Conservation (phyloP, 345 rosid species). For the Eucalyptus fibrosa region DNA sequence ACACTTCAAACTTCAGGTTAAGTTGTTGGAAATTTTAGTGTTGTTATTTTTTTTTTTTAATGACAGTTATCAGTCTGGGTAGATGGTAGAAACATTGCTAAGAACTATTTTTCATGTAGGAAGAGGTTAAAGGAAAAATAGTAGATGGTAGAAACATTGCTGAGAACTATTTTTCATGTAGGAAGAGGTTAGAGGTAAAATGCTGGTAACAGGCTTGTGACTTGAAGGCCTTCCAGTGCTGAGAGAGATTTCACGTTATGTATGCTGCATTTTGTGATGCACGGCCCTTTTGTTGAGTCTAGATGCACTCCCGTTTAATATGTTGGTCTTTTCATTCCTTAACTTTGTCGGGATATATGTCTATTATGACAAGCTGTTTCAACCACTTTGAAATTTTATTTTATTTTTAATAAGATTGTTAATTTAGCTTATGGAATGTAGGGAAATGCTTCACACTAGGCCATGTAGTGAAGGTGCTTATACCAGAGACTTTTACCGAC, state of each 20-base stretch:
- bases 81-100: no score
- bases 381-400: not conserved
- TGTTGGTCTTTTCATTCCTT: not conserved
- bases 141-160: no score
- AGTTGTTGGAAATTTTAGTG: not conserved
- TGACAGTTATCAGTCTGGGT: no score
- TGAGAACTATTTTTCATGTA: no score
- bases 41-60: no score
- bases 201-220: no score
- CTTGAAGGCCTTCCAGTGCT: no score
- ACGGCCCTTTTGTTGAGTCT: not conserved
- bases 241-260: no score
- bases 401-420: not conserved
- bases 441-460: conserved; percentile 57
- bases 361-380: not conserved
- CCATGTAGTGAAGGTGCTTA: conserved; percentile 46
- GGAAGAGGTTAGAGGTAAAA: no score
- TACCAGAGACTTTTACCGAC: conserved; percentile 41
- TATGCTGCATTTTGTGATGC: not conserved
- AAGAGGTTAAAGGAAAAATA: no score
- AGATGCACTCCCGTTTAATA: not conserved
- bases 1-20: not conserved
- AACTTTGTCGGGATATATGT: not conserved
- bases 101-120: no score
- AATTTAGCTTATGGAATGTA: conserved; percentile 3